phyloP scores from a whole-genome alignment of 352 stramenopile genomes.

The Phytophthora nicotianae region DNA sequence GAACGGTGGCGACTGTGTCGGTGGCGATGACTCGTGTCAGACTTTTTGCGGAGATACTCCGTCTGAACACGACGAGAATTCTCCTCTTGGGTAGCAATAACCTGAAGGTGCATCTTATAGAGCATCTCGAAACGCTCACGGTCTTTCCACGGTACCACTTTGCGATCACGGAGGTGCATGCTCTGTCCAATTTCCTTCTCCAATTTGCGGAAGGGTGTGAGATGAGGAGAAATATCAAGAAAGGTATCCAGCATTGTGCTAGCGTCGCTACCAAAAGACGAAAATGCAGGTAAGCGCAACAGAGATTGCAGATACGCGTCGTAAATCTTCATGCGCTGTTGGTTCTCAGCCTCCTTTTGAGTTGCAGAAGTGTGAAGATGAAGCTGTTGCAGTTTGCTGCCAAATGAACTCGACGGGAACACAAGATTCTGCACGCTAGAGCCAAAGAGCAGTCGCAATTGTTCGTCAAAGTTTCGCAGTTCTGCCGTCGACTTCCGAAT shows the following conservation, averaged over 20 bases:
- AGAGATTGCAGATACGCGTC: conserved; percentile 62
- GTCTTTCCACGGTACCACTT: conserved; percentile 57
- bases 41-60: conserved; percentile 11
- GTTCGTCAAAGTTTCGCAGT: conserved; percentile 56
- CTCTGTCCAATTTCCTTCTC: conserved; percentile 52
- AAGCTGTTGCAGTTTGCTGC: conserved; percentile 20
- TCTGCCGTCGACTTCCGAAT: conserved; percentile 52
- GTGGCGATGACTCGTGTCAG: conserved; percentile 16
- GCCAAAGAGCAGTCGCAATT: conserved; percentile 52
- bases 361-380: conserved; percentile 19
- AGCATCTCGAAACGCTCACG: conserved; percentile 60
- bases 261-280: conserved; percentile 57
- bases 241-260: conserved; percentile 71
- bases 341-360: conserved; percentile 39
- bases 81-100: conserved; percentile 36
- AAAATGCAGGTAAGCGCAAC: conserved; percentile 56
- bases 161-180: conserved; percentile 52
- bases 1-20: conserved; percentile 27
- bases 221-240: conserved; percentile 64
- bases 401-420: conserved; percentile 42
- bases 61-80: conserved; percentile 6
- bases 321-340: conserved; percentile 43
- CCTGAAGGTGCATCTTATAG: conserved; percentile 53
- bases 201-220: conserved; percentile 50
- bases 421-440: conserved; percentile 50